Percentiles rank a stretch among this genome's conserved stretches.
These are phyloP conservation scores for Apophysomyces elegans DNA, from an alignment of 371 early-diverging fungal species.

Conservation along the genomic window DNA sequence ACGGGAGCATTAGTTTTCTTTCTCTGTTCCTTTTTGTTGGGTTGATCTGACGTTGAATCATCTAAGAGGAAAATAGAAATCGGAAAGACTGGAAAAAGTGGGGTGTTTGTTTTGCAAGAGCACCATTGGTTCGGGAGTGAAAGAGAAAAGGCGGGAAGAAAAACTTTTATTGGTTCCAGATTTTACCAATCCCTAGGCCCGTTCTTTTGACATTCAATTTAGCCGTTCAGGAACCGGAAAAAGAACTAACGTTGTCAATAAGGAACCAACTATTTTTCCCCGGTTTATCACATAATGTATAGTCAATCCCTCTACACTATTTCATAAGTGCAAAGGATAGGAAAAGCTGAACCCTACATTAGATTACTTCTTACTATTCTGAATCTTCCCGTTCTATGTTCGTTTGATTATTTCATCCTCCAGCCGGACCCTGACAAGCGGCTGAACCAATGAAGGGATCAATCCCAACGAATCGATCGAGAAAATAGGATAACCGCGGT, in stretches of 20 bases:
- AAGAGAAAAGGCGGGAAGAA: conserved; percentile 5
- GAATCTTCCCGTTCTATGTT: background rate
- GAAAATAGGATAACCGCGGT: background rate
- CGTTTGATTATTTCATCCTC: conserved; percentile 7
- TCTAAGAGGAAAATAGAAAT: background rate
- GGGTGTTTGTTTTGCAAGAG: conserved; percentile 1
- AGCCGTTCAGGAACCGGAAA: conserved; percentile 4
- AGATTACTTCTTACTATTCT: too few species aligned
- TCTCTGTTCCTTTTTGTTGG: too few species aligned
- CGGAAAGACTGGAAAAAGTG: conserved; percentile 8
- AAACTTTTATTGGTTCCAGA: conserved; percentile 11
- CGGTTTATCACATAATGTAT: background rate
- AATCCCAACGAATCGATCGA: conserved; percentile 8
- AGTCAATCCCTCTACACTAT: too few species aligned
- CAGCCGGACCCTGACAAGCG: conserved; percentile 3
- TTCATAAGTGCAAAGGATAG: too few species aligned
- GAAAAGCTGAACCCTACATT: too few species aligned
- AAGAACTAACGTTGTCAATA: background rate
- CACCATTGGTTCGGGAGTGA: background rate
- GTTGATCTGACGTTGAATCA: background rate
- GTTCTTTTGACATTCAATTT: background rate
- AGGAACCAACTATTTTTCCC: too few species aligned
- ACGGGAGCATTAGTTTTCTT: too few species aligned
- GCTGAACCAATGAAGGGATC: background rate
- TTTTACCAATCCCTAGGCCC: conserved; percentile 3